phyloP scores from a whole-genome alignment of 352 stramenopile genomes.

The Thraustotheca clavata region DNA sequence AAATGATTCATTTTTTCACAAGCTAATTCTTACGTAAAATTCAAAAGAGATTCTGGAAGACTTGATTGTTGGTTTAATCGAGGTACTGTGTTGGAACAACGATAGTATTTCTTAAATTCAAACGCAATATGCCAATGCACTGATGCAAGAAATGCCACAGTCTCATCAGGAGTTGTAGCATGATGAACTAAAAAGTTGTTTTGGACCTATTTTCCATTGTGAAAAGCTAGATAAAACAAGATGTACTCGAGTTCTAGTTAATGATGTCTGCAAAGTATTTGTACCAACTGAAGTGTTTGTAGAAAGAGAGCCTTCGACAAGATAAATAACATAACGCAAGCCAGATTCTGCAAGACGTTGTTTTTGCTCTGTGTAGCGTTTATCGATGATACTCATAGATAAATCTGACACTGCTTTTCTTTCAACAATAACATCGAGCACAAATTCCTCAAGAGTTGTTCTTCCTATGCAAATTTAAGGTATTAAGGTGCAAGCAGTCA shows the following conservation, averaged over 20 bases:
- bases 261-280: slow-evolving; percentile 50
- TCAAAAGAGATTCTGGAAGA: not conserved
- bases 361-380: slow-evolving; percentile 75
- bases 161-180: slow-evolving; percentile 67
- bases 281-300: slow-evolving; percentile 59
- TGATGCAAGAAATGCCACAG: slow-evolving; percentile 54
- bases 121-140: slow-evolving; percentile 55
- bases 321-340: slow-evolving; percentile 71
- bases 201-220: slow-evolving; percentile 29
- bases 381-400: slow-evolving; percentile 76
- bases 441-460: slow-evolving; percentile 36
- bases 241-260: slow-evolving; percentile 52
- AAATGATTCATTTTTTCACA: not conserved
- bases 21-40: slow-evolving; percentile 13
- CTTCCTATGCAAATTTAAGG: not conserved
- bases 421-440: slow-evolving; percentile 79
- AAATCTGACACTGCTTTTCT: slow-evolving; percentile 74
- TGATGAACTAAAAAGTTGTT: slow-evolving; percentile 80
- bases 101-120: slow-evolving; percentile 33
- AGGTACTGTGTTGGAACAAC: slow-evolving; percentile 32
- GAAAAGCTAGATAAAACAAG: not conserved
- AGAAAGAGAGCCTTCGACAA: slow-evolving; percentile 70
- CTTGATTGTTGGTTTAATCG: not conserved
- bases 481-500: slow-evolving; percentile 15
- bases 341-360: slow-evolving; percentile 49